Conservation (phyloP, 208 protist genomes). For the Wallacemonas rigidus region DNA sequence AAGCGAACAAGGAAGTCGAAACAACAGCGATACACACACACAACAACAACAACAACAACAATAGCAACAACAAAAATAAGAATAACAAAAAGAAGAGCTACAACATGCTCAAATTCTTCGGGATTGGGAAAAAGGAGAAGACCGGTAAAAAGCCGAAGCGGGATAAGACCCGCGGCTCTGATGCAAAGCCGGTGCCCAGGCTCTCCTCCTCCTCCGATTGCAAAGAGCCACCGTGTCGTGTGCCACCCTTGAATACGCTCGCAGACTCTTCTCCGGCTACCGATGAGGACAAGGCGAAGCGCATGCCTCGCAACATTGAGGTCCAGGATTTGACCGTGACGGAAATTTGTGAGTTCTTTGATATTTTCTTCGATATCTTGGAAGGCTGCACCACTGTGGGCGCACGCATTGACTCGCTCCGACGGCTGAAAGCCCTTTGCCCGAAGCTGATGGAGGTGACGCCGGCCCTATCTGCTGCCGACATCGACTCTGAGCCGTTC, state of each 20-base stretch:
- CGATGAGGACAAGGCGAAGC: slow-evolving; percentile 10
- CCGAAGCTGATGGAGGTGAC: slow-evolving; percentile 34
- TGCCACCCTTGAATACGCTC: not conserved
- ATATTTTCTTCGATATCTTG: slow-evolving; percentile 39
- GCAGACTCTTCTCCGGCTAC: not conserved
- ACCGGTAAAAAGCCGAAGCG: slow-evolving; percentile 33
- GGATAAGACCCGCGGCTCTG: slow-evolving; percentile 1
- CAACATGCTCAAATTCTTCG: slow-evolving; percentile 35
- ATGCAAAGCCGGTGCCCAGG: not conserved
- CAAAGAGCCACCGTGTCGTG: slow-evolving; percentile 18
- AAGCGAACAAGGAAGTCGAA: no score
- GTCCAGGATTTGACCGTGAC: slow-evolving; percentile 38
- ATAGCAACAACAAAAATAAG: slow-evolving; percentile 1
- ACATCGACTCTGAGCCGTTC: slow-evolving; percentile 24
- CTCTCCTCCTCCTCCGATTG: not conserved
- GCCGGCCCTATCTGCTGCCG: slow-evolving; percentile 24
- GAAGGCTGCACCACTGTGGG: slow-evolving; percentile 27
- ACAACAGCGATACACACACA: not conserved
- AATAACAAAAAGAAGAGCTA: not conserved
- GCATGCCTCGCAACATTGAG: slow-evolving; percentile 22
- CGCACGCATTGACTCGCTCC: slow-evolving; percentile 30
- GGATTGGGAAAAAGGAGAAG: slow-evolving; percentile 44
- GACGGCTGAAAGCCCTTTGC: slow-evolving; percentile 31
- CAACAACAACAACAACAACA: not conserved
- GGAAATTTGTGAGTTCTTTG: slow-evolving; percentile 46